Conservation (phyloP, 768 basidiomycete genomes). For the Suillus ampliporus region DNA sequence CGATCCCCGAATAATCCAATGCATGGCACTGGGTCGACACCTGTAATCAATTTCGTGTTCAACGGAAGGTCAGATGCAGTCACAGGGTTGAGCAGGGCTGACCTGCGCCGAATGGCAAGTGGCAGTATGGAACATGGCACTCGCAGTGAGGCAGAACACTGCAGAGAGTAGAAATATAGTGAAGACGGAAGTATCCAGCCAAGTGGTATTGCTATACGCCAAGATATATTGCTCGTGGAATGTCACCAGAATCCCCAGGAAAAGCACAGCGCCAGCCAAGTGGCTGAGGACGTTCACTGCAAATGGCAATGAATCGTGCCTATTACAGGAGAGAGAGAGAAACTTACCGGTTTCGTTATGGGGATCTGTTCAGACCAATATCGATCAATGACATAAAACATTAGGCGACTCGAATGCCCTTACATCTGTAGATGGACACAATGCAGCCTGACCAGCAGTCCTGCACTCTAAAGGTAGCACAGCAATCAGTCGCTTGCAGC, state of each 20-base stretch:
- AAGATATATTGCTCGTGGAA: slow-evolving; percentile 58
- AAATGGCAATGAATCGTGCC: slow-evolving; percentile 18
- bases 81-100: slow-evolving; percentile 22
- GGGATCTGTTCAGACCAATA: slow-evolving; percentile 51
- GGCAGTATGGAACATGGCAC: slow-evolving; percentile 75
- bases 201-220: slow-evolving; percentile 58
- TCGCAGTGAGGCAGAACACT: slow-evolving; percentile 72
- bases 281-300: slow-evolving; percentile 89
- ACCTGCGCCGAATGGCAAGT: slow-evolving; percentile 77
- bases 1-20: slow-evolving; percentile 83
- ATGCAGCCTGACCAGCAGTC: slow-evolving; percentile 67
- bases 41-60: slow-evolving; percentile 40
- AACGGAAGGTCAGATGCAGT: not conserved
- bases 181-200: slow-evolving; percentile 65
- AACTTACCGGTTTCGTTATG: slow-evolving; percentile 77
- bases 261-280: slow-evolving; percentile 69
- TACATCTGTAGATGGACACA: slow-evolving; percentile 70
- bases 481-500: slow-evolving; percentile 8
- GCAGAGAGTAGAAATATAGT: slow-evolving; percentile 72
- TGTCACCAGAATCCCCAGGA: slow-evolving; percentile 58
- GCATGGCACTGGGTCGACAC: slow-evolving; percentile 64
- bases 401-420: slow-evolving; percentile 34
- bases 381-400: slow-evolving; percentile 21
- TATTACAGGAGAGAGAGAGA: not conserved
- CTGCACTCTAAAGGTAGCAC: slow-evolving; percentile 53